These are phyloP conservation scores for Coprinopsis sp. DNA, from an alignment of 768 basidiomycete genomes.

Conservation along the genomic window DNA sequence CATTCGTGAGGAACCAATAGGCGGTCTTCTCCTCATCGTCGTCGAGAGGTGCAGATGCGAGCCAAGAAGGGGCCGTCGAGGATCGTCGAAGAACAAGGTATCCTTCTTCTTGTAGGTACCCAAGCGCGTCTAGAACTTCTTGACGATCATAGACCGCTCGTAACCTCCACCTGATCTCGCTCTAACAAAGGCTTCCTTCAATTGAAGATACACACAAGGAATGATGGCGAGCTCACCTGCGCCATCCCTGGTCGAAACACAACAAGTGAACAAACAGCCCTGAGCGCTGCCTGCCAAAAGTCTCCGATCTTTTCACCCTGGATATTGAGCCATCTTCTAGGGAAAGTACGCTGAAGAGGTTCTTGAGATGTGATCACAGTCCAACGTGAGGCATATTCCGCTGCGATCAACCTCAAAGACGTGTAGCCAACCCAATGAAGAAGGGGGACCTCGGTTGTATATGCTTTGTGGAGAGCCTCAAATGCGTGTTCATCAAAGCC, in stretches of 20 bases:
- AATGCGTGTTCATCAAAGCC: not conserved
- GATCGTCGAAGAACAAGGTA: constrained; percentile 31
- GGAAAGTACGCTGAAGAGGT: constrained; percentile 45
- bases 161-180: constrained; percentile 68
- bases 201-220: not conserved
- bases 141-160: constrained; percentile 70
- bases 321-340: constrained; percentile 76
- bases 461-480: constrained; percentile 25
- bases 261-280: constrained; percentile 62
- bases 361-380: constrained; percentile 47
- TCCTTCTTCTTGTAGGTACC: constrained; percentile 48
- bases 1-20: constrained; percentile 55
- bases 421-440: constrained; percentile 68
- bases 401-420: constrained; percentile 50
- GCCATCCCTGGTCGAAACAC: constrained; percentile 70
- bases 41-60: constrained; percentile 30
- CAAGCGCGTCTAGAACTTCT: constrained; percentile 62
- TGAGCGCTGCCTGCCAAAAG: constrained; percentile 68
- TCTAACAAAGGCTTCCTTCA: constrained; percentile 32
- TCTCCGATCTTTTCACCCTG: constrained; percentile 54
- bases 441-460: constrained; percentile 45
- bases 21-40: constrained; percentile 47
- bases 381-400: constrained; percentile 49
- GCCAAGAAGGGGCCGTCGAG: not conserved
- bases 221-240: constrained; percentile 43